phyloP scores from a whole-genome alignment of 768 basidiomycete species.

The Pholiota microspora region DNA sequence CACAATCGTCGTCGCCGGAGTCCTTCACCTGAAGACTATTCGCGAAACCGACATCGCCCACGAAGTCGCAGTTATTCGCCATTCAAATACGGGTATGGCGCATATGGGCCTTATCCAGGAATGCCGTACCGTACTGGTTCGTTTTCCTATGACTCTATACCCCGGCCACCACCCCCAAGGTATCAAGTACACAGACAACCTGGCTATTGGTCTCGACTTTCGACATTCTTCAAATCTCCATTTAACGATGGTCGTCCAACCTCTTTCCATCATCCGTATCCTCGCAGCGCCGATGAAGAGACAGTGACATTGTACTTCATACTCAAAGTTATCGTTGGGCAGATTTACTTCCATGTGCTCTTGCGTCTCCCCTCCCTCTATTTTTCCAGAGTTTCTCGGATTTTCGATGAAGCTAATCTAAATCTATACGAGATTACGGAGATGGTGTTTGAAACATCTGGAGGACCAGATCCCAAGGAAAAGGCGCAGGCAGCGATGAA shows the following conservation, averaged over 20 bases:
- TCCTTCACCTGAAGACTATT: background rate
- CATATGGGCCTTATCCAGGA: background rate
- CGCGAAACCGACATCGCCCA: background rate
- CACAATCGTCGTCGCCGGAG: background rate
- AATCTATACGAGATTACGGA: constrained; percentile 51
- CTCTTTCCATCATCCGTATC: background rate
- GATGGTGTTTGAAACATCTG: constrained; percentile 27
- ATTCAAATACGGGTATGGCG: background rate
- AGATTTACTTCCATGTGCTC: constrained; percentile 35
- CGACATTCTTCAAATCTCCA: background rate
- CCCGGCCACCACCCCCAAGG: background rate
- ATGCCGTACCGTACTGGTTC: background rate
- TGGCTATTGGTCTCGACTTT: background rate
- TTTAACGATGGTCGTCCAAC: background rate
- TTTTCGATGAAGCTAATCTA: constrained; percentile 66
- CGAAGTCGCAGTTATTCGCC: background rate
- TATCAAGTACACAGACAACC: background rate
- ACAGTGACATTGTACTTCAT: background rate
- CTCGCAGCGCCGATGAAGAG: background rate
- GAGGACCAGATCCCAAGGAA: constrained; percentile 1
- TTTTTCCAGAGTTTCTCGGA: constrained; percentile 59
- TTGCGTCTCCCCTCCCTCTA: constrained; percentile 63
- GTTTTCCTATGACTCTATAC: background rate
- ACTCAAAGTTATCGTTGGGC: background rate
- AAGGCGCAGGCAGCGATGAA: background rate